Base-by-base conservation (phyloP, 305 asterid species). In the Stenogyne calaminthoides region DNA sequence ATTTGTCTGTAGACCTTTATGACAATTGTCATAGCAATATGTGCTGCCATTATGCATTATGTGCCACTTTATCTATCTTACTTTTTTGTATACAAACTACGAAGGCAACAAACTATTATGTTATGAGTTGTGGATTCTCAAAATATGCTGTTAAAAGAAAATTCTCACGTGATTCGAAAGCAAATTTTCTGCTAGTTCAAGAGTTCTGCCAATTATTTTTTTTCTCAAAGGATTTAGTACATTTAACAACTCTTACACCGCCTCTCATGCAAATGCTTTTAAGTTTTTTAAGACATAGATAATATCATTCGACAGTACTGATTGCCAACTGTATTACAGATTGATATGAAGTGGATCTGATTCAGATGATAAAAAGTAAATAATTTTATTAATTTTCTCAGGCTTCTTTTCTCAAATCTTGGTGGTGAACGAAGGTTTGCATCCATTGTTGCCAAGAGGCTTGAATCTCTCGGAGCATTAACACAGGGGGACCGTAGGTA, bases 361-460 rank as follows among this genome's bases (percentile, higher is more conserved):
- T 77, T 58, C 68, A 49, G 60, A 56, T 37, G 46, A 40, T 60
- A 75, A 12, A 55, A 59, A 27, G 34, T 56, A 11, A 44, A 70
- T 79, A 39, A 27, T 60, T 52, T 15, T 57, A 39, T 71, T 34
- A 11, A 63, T 51, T 72, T 49, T 81, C 57, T 19, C 80, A 95
- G 98, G 85, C 72, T 95, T 76, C 91, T 95, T 71, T 91, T 95
- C 82, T 89, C 99, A 69, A 92, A 91, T 88, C 98, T 95, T 78
- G 99, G 99, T 32, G 99, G 99, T 56, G 99, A 95, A 74, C 92
- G 98, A 46, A 93, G 97, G 70, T 95, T 95, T 88, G 99, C 99
- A 51, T 95, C 99, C 37, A 83, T 92, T 82, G 96, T 95, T 76
- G 99, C 99, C 69, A 95, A 89, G 87, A 87, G 99, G 77, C 89